A percentile compares a stretch with the other conserved stretches of the same genome.
phyloP scores from a whole-genome alignment of 352 stramenopile genomes.

The Pythium angustatum region DNA sequence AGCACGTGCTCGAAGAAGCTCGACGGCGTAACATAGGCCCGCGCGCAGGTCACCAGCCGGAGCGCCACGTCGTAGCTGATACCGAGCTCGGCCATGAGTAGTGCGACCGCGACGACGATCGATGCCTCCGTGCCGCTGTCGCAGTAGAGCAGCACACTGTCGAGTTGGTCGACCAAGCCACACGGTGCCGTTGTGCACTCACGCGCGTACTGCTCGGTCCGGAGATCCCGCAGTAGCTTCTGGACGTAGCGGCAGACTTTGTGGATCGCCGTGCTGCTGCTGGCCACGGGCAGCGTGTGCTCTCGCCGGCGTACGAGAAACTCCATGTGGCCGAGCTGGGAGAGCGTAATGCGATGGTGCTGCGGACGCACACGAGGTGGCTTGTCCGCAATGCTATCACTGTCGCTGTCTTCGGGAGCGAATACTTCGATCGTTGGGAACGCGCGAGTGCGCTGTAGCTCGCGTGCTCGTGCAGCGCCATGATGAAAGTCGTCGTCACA shows the following conservation, averaged over 20 bases:
- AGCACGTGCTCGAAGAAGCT: conserved; percentile 24
- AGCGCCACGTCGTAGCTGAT: conserved; percentile 30
- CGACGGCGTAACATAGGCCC: conserved; percentile 15
- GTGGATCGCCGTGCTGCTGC: neutral
- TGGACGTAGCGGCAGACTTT: conserved; percentile 7
- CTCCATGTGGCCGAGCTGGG: conserved; percentile 22
- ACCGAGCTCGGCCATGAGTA: conserved; percentile 41
- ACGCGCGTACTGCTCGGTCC: neutral
- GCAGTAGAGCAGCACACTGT: conserved; percentile 40
- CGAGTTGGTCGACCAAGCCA: conserved; percentile 5
- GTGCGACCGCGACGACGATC: conserved; percentile 33
- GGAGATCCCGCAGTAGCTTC: neutral
- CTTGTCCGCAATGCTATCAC: no score
- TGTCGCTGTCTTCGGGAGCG: no score
- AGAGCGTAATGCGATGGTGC: conserved; percentile 17
- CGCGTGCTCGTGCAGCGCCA: no score
- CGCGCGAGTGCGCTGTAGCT: neutral
- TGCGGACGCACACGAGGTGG: neutral
- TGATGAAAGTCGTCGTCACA: conserved; percentile 23
- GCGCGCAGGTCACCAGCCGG: conserved; percentile 18
- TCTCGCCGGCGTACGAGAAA: conserved; percentile 23
- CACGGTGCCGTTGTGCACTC: neutral
- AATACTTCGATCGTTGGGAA: neutral
- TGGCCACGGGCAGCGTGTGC: neutral
- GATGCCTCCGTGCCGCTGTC: conserved; percentile 32